phyloP scores from a whole-genome alignment of 805 yeast species.

The Saturnispora dispora region DNA sequence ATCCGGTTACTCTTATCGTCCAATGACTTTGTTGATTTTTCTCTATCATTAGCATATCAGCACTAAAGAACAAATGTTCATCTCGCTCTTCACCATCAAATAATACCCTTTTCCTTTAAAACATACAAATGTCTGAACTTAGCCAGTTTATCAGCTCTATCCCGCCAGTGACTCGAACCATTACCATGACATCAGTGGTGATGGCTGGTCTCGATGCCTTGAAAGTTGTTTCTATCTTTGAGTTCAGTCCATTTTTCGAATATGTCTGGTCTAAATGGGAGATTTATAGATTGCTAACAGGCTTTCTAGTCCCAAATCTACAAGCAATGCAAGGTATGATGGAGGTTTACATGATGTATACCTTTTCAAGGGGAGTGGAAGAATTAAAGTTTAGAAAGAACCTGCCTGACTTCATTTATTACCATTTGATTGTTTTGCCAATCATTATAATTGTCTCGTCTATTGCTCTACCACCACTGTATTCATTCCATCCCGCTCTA shows the following conservation, averaged over 20 bases:
- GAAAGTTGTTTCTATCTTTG: constrained; percentile 18
- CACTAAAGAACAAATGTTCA: neutral
- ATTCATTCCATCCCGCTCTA: constrained; percentile 31
- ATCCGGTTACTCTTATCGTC: neutral
- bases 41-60: neutral
- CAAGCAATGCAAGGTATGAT: constrained; percentile 38
- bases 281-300: constrained; percentile 39
- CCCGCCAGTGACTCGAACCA: constrained; percentile 55
- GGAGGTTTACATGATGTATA: constrained; percentile 49
- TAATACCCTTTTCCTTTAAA: neutral
- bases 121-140: constrained; percentile 25
- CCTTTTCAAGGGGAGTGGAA: constrained; percentile 49
- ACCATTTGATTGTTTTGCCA: constrained; percentile 41
- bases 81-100: neutral
- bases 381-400: constrained; percentile 38
- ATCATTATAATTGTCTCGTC: constrained; percentile 31
- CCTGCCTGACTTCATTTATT: constrained; percentile 50
- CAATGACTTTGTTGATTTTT: neutral
- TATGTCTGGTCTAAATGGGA: constrained; percentile 28
- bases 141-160: constrained; percentile 34
- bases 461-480: constrained; percentile 22
- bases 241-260: constrained; percentile 27
- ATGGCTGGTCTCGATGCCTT: constrained; percentile 34
- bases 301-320: constrained; percentile 37
- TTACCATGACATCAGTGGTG: constrained; percentile 40